Conservation (phyloP, 257 asterid genomes). For the Nicotiana undulata region DNA sequence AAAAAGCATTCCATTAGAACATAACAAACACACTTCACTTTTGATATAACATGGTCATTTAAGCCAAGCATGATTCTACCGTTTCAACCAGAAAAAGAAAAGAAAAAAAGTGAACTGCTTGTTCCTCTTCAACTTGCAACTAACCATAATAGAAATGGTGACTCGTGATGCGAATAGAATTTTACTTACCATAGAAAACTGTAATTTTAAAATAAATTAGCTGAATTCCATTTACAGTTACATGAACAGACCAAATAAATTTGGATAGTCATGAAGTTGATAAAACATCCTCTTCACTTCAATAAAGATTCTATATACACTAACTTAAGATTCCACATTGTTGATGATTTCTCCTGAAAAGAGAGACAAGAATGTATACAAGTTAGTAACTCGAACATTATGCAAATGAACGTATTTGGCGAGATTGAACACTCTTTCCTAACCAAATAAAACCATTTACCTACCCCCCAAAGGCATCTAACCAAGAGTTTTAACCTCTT, state of each 20-base stretch:
- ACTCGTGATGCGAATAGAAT: neutral
- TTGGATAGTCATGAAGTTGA: neutral
- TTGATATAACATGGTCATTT: too few relatives aligned
- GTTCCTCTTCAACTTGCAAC: neutral
- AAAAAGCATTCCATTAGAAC: too few relatives aligned
- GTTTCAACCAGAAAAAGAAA: neutral
- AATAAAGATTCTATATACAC: neutral
- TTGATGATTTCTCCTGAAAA: slow-evolving; percentile 4
- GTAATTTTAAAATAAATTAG: neutral
- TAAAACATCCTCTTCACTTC: neutral
- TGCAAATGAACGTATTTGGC: neutral
- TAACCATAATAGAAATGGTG: neutral
- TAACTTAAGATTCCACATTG: neutral
- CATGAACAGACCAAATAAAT: neutral
- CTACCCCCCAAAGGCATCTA: neutral
- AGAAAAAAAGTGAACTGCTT: neutral
- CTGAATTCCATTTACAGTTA: neutral
- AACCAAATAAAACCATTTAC: neutral
- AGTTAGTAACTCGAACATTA: neutral
- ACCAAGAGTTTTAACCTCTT: neutral
- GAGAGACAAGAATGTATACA: neutral
- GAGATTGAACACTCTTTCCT: neutral
- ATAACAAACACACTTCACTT: too few relatives aligned
- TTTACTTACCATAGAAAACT: neutral
- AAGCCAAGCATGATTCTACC: too few relatives aligned